Evolutionary conservation across 2,329 filamentous ascomycete species (phyloP).

Genomic region (Trichoderma guizhouense): DNA sequence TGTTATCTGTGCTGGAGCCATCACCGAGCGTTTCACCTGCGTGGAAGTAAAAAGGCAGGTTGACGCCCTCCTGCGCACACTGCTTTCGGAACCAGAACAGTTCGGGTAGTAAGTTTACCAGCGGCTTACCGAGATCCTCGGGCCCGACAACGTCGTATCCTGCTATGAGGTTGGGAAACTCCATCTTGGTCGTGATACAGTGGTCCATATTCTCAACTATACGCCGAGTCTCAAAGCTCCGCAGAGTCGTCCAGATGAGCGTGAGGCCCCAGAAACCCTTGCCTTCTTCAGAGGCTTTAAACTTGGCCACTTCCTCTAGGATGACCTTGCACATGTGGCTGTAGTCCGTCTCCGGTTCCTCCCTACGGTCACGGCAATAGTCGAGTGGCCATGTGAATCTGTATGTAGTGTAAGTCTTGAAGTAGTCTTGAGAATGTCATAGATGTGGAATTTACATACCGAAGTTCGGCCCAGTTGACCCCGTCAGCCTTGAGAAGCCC

Average conservation of each 20-base stretch:
- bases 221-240: slow-evolving; percentile 58
- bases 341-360: slow-evolving; percentile 65
- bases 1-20: slow-evolving; percentile 70
- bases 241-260: slow-evolving; percentile 79
- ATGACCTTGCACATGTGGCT: slow-evolving; percentile 68
- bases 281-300: slow-evolving; percentile 68
- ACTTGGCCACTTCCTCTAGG: slow-evolving; percentile 72
- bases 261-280: slow-evolving; percentile 78
- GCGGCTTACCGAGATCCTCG: slow-evolving; percentile 73
- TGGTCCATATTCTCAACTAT: slow-evolving; percentile 81
- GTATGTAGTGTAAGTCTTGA: neutral
- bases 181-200: slow-evolving; percentile 77
- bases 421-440: neutral
- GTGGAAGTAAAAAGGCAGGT: slow-evolving; percentile 94
- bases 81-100: slow-evolving; percentile 92
- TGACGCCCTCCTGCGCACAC: slow-evolving; percentile 71
- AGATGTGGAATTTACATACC: slow-evolving; percentile 31
- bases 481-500: slow-evolving; percentile 73
- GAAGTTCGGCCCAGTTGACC: slow-evolving; percentile 78
- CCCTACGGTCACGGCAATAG: slow-evolving; percentile 63
- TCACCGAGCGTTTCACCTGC: slow-evolving; percentile 81
- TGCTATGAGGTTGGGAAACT: slow-evolving; percentile 74
- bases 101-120: slow-evolving; percentile 75
- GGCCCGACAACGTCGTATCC: slow-evolving; percentile 90
- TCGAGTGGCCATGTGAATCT: slow-evolving; percentile 69